A percentile compares a stretch with the other conserved stretches of the same genome.
These are phyloP conservation scores for Akebia trifoliata DNA, from an alignment of 164 flowering plant genomes.

Conservation along the genomic window DNA sequence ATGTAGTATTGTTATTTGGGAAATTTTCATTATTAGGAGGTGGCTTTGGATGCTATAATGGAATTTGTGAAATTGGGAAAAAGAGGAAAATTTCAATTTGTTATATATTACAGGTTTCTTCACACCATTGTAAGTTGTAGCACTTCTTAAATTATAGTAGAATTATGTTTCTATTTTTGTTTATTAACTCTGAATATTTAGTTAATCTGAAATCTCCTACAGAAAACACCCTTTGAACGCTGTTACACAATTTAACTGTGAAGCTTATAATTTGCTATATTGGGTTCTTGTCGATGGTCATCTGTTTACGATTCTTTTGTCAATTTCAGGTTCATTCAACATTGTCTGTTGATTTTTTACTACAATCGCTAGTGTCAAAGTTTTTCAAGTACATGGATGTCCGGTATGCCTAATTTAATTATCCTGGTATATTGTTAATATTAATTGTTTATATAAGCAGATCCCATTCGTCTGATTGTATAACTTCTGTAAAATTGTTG, in stretches of 20 bases:
- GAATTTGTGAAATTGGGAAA: constrained; percentile 78
- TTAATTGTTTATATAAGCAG: not conserved
- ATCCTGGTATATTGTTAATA: not conserved
- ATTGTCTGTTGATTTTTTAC: constrained; percentile 28
- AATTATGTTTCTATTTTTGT: not conserved
- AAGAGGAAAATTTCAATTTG: constrained; percentile 57
- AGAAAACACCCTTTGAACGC: no score
- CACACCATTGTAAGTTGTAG: constrained; percentile 51
- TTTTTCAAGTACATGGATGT: constrained; percentile 81
- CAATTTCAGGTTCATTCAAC: constrained; percentile 58
- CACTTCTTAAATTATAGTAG: not conserved
- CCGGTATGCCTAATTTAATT: constrained; percentile 43
- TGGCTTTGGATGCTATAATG: constrained; percentile 77
- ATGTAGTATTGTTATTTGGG: not conserved
- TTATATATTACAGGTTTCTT: constrained; percentile 59
- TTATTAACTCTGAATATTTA: no score
- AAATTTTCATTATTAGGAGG: constrained; percentile 43
- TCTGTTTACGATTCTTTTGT: not conserved
- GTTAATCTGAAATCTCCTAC: no score
- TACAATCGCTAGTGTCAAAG: constrained; percentile 52
- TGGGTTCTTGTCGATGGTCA: not conserved
- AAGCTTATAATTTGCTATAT: no score
- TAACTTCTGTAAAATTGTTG: no score
- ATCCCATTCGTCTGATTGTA: no score
- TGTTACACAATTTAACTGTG: no score